Evolutionary conservation across 495 filamentous ascomycete genomes (phyloP).

Genomic region (Xylaria telfairii): DNA sequence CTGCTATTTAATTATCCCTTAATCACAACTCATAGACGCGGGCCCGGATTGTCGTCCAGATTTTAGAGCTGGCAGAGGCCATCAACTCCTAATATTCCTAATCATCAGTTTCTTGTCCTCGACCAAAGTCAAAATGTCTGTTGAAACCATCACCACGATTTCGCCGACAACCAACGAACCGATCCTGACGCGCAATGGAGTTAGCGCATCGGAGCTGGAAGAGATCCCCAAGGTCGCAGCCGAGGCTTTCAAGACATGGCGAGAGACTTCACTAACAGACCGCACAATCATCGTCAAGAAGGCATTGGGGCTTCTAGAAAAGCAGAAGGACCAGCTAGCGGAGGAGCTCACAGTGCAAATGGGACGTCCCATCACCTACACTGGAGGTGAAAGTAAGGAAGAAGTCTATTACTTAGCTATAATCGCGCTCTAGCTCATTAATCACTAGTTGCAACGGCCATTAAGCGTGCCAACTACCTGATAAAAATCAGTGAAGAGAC

Average conservation of each 20-base stretch:
- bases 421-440: slow-evolving; percentile 1
- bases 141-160: slow-evolving; percentile 85
- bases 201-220: slow-evolving; percentile 69
- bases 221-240: slow-evolving; percentile 68
- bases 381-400: slow-evolving; percentile 65
- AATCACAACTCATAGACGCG: neutral
- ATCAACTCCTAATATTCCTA: neutral
- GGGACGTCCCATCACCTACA: slow-evolving; percentile 89
- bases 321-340: slow-evolving; percentile 79
- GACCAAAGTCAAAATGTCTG: slow-evolving; percentile 62
- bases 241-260: slow-evolving; percentile 74
- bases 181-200: slow-evolving; percentile 74
- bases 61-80: neutral
- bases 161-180: slow-evolving; percentile 84
- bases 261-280: slow-evolving; percentile 65
- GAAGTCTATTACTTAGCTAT: neutral
- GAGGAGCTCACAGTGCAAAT: slow-evolving; percentile 90
- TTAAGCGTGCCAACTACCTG: slow-evolving; percentile 80
- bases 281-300: slow-evolving; percentile 79
- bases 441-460: slow-evolving; percentile 71
- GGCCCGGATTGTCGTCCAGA: neutral
- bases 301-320: slow-evolving; percentile 69
- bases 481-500: slow-evolving; percentile 77
- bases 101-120: too few relatives aligned
- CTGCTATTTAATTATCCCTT: neutral